Evolutionary conservation across 257 asterid genomes (phyloP).

Genomic region (Hygrophila difformis): DNA sequence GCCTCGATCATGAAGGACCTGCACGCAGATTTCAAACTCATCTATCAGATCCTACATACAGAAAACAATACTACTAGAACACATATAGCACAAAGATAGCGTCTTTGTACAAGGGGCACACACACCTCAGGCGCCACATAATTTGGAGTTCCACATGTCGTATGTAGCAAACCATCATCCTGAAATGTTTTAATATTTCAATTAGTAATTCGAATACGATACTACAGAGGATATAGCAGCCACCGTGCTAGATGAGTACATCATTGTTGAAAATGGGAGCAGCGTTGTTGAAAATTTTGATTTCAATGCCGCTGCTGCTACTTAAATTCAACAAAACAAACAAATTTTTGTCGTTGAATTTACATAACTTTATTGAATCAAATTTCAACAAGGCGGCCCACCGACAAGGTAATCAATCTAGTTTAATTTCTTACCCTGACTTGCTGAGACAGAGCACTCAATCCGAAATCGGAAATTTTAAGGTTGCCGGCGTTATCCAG

Average conservation of each 20-base stretch:
- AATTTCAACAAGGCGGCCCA: too few relatives aligned
- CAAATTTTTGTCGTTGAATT: too few relatives aligned
- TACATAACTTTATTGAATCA: too few relatives aligned
- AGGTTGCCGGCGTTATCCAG: constrained; percentile 78
- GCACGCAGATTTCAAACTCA: constrained; percentile 12
- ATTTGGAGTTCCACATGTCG: constrained; percentile 96
- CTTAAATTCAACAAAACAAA: too few relatives aligned
- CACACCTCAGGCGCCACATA: constrained; percentile 96
- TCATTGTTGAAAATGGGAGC: too few relatives aligned
- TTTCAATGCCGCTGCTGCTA: too few relatives aligned
- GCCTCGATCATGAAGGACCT: constrained; percentile 92
- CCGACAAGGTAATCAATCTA: too few relatives aligned
- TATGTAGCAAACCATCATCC: constrained; percentile 96
- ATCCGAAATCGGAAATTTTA: constrained; percentile 89
- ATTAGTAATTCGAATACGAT: too few relatives aligned
- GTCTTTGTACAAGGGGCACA: background rate
- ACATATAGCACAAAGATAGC: background rate
- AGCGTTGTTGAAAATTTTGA: too few relatives aligned
- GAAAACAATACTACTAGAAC: constrained; percentile 1
- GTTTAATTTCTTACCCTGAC: constrained; percentile 47
- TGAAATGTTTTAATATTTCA: constrained; percentile 16
- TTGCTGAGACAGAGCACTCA: constrained; percentile 93
- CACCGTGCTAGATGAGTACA: too few relatives aligned
- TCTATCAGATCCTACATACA: constrained; percentile 1
- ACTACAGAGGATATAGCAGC: background rate